Evolutionary conservation across 805 yeast genomes (phyloP), one percentile per base, ranked within the genome.

Genomic region (Scheffersomyces ergatensis): DNA sequence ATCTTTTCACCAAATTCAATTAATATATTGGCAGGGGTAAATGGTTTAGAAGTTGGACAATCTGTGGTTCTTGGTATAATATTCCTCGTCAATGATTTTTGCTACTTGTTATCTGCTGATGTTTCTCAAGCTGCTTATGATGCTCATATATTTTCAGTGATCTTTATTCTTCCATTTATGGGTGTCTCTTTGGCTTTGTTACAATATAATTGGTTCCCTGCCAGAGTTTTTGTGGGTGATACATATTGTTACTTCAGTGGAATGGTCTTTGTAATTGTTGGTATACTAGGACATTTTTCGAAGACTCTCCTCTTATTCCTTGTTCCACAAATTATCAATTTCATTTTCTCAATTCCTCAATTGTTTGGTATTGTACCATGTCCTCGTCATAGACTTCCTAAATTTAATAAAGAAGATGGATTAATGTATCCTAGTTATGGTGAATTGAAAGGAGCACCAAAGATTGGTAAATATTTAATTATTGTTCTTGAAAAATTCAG

Each of bases 201-300:
- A 51, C 79, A 77, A 50, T 83, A 73, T 69, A 93, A 93, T 59
- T 85, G 90, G 84, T 93, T 74, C 69, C 99, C 99, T 0, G 89
- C 99, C 0, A 67, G 67, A 42, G 98, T 89, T 1, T 93, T 93
- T 65, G 99, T 93, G 6, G 99, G 99, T 23, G 99, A 93, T 59
- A 92, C 99, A 0, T 93, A 85, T 70, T 93, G 99, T 65, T 93
- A 93, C 64, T 90, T 93, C 62, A 89, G 96, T 19, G 99, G 99
- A 3, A 93, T 93, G 99, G 96, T 93, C 1, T 89, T 93, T 63
- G 99, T 98, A 0, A 93, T 90, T 20, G 96, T 88, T 23, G 98
- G 97, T 1, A 93, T 93, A 26, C 74, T 88, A 43, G 98, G 98
- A 1, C 99, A 93, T 68, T 93, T 90, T 62, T 88, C 97, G 33